A percentile compares a stretch with the other conserved stretches of the same genome.
phyloP scores from a whole-genome alignment of 1,284 basidiomycete genomes.

The Naganishia cerealis region DNA sequence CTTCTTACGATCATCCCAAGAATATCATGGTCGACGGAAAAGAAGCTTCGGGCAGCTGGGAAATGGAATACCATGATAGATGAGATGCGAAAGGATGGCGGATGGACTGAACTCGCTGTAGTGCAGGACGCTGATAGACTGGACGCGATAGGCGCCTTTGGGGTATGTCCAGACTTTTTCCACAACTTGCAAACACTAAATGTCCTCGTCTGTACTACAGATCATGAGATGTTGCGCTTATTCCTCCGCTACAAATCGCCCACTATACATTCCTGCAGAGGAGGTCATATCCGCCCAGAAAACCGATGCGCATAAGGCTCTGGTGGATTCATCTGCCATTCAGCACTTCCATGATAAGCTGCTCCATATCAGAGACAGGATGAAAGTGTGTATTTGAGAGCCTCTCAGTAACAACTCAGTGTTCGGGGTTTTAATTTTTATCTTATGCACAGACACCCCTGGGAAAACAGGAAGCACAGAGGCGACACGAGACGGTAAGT shows the following conservation, averaged over 20 bases:
- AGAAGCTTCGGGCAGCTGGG: conserved; percentile 62
- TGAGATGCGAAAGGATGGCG: conserved; percentile 63
- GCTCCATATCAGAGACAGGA: conserved; percentile 67
- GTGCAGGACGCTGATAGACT: conserved; percentile 90
- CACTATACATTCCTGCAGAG: conserved; percentile 63
- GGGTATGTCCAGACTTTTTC: conserved; percentile 54
- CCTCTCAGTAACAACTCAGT: neutral
- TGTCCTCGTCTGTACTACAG: conserved; percentile 1
- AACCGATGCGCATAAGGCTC: conserved; percentile 49
- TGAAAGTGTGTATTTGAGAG: conserved; percentile 60
- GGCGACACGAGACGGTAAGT: conserved; percentile 71
- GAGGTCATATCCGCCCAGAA: conserved; percentile 34
- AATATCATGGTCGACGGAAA: conserved; percentile 84
- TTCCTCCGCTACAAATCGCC: conserved; percentile 65
- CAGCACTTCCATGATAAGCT: conserved; percentile 87
- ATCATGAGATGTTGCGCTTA: conserved; percentile 84
- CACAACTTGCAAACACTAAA: neutral
- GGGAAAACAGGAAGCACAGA: conserved; percentile 68
- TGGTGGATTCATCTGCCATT: conserved; percentile 63
- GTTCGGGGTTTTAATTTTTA: neutral
- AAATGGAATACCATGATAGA: conserved; percentile 55
- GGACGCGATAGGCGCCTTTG: conserved; percentile 88
- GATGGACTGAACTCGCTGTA: conserved; percentile 80
- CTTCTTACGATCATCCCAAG: conserved; percentile 68
- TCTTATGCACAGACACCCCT: conserved; percentile 58